A percentile compares a stretch with the other conserved stretches of the same genome.
Conservation (phyloP, 2,329 filamentous ascomycete genomes). For the Magnaporthiopsis rhizophila region DNA sequence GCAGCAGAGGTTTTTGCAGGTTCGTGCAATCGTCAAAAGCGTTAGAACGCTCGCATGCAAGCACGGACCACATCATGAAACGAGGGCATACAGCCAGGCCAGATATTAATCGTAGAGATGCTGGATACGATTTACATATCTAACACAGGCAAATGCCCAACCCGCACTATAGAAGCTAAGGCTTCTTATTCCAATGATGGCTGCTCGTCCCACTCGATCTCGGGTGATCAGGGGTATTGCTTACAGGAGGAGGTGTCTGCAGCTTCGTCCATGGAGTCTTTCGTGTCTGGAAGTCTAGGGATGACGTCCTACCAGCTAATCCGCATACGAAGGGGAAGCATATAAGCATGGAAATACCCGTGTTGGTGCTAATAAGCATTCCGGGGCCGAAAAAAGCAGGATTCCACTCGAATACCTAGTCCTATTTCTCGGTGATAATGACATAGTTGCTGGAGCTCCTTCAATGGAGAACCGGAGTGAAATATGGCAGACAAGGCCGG, state of each 20-base stretch:
- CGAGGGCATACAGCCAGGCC: too few species aligned
- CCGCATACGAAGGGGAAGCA: constrained; percentile 49
- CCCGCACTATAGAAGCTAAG: constrained; percentile 9
- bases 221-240: background rate
- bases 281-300: too few species aligned
- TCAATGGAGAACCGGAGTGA: constrained; percentile 49
- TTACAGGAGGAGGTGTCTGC: too few species aligned
- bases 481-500: constrained; percentile 54
- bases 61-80: too few species aligned
- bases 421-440: constrained; percentile 50
- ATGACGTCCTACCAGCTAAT: constrained; percentile 18
- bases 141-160: too few species aligned
- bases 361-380: constrained; percentile 44
- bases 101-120: background rate
- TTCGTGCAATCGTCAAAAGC: too few species aligned
- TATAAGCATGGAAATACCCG: constrained; percentile 47
- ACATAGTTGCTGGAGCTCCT: constrained; percentile 43
- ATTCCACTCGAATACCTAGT: constrained; percentile 51
- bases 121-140: too few species aligned
- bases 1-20: too few species aligned
- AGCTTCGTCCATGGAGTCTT: too few species aligned
- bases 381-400: constrained; percentile 53
- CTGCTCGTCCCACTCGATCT: background rate
- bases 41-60: too few species aligned
- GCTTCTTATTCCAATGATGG: constrained; percentile 10